Conservation (phyloP, 306 rosid genomes). For the Glycine tomentella region DNA sequence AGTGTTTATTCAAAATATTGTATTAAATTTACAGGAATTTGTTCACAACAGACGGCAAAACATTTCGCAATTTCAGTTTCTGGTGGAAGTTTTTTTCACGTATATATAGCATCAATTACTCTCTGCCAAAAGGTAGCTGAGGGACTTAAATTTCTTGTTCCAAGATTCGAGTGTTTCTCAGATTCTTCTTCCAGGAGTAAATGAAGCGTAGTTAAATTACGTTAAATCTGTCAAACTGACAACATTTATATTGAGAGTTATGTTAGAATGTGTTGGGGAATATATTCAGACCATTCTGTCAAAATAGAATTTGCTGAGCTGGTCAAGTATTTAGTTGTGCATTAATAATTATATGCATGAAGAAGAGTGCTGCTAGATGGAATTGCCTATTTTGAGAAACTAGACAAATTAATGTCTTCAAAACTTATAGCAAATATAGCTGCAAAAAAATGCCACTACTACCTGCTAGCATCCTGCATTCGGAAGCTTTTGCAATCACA, state of each 20-base stretch:
- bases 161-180: constrained; percentile 23
- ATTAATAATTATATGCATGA: constrained; percentile 43
- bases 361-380: constrained; percentile 34
- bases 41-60: background rate
- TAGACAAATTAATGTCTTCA: constrained; percentile 48
- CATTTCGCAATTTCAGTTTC: background rate
- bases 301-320: constrained; percentile 27
- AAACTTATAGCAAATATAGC: constrained; percentile 15
- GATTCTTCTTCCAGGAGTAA: constrained; percentile 36
- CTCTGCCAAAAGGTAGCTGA: constrained; percentile 29
- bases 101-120: background rate
- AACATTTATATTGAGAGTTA: constrained; percentile 42
- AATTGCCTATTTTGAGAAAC: constrained; percentile 52
- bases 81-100: constrained; percentile 24
- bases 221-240: constrained; percentile 45
- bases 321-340: constrained; percentile 41
- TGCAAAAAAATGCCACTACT: constrained; percentile 27
- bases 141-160: constrained; percentile 37
- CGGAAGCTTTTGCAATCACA: constrained; percentile 40
- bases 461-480: constrained; percentile 37
- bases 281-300: constrained; percentile 38
- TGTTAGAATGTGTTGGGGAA: constrained; percentile 45
- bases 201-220: constrained; percentile 31
- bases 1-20: background rate
- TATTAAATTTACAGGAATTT: background rate